Base-by-base conservation (phyloP, 2,329 filamentous ascomycete genomes). In the Aspergillus persii region DNA sequence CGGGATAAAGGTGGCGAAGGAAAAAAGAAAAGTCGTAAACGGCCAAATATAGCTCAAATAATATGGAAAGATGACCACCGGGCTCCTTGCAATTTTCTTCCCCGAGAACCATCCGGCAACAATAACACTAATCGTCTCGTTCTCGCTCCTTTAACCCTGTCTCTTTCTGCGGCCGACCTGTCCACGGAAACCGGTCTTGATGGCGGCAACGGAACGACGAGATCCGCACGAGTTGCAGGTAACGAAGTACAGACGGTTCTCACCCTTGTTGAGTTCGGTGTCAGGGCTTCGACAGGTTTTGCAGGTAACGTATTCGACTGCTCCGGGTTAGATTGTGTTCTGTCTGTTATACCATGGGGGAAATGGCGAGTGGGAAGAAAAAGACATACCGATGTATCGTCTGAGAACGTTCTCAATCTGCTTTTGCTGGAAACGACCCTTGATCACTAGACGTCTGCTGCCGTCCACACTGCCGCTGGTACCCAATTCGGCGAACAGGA, bases 181-280 rank as follows among this genome's bases (percentile, higher is more conserved):
- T 79, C 95, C 95, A 73, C 93, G 96, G 92, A 99, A 99, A 92
- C 95, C 95, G 63, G 92, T 96, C 89, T 99, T 99, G 89, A 99
- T 99, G 68, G 95, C 93, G 61, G 92, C 92, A 76, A 98, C 94
- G 73, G 88, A 92, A 76, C 93, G 89, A 79, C 94, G 84, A 54
- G 87, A 90, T 64, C 89, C 88, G 72, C 89, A 92, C 60, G 88
- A 89, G 81, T 95, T 96, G 87, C 94, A 97, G 61, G 93, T 97
- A 75, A 99, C 92, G 83, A 98, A 99, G 83, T 96, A 97, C 66
- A 99, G 84, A 82, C 95, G 90, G 84, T 98, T 99, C 81, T 99
- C 95, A 79, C 94, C 95, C 84, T 98, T 98, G 87, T 89, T 96
- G 74, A 99, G 87, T 76, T 96, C 92, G 56, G 94, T 97, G 74